Base-by-base conservation (phyloP, 805 yeast species). In the Phaffomyces thermotolerans region DNA sequence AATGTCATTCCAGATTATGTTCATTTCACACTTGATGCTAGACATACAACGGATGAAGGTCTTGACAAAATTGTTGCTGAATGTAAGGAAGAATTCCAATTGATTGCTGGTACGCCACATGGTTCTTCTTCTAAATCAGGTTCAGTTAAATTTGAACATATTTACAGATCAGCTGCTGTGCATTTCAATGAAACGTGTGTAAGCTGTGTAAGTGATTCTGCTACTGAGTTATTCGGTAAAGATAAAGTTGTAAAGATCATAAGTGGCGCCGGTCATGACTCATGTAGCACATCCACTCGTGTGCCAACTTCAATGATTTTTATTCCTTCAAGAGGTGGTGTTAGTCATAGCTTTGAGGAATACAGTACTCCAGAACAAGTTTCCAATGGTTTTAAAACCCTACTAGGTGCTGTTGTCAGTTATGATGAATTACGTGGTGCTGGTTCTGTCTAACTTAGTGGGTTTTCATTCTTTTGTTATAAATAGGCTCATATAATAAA, bases 191-290 rank as follows among this genome's bases (percentile, higher is more conserved):
- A 69, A n/a, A 61, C 65, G 2, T 73, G 81, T 52, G 65, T 77
- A 41, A 57, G 64, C 2, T 70, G 80, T 49, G 80, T 81, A 17
- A 62, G 66, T 35, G 68, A 72, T 20, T 67, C 83, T 17, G 80
- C 87, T 1, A 48, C 54, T 17, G 75, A 69, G 23, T 55, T 75
- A 31, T 75, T 71, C 44, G 79, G 79, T 2, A 60, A 63, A 23
- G 70, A 65, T 2, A 57, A 67, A 33, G 64, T 67, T 10, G 62
- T 68, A 34, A 69, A 65, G 33, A 78, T 80, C 41, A 70, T 72
- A 37, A 75, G 83, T 50, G 88, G 90, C 25, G 87, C 89, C 6
- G 87, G 85, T 10, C 90, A 82, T 51, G 90, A 82, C 55, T 78
- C 85, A 8, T 79, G 86, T 52, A 69, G 74, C 20, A 77, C 83